Evolutionary conservation across 177 flowering plant genomes (phyloP).

Genomic region (Tripterygium wilfordii): DNA sequence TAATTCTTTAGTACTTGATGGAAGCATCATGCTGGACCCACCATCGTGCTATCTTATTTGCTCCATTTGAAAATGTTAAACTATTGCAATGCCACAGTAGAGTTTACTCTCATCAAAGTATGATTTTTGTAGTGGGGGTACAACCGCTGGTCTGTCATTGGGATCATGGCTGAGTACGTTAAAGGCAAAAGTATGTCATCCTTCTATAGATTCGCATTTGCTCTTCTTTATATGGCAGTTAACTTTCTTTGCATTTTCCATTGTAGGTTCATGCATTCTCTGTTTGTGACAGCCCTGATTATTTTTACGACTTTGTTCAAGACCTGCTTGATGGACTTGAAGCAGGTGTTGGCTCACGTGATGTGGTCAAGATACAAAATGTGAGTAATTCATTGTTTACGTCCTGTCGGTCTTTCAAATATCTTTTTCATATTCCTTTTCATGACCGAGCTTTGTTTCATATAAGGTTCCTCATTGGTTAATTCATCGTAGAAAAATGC

Average conservation of each 20-base stretch:
- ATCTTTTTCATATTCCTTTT: no score
- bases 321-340: slow-evolving; percentile 79
- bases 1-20: no score
- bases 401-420: no score
- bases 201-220: slow-evolving; percentile 1
- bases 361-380: slow-evolving; percentile 63
- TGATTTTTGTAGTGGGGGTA: slow-evolving; percentile 61
- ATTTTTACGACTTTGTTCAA: slow-evolving; percentile 77
- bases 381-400: slow-evolving; percentile 15
- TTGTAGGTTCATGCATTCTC: slow-evolving; percentile 79
- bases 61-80: no score
- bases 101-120: no score
- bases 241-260: not conserved
- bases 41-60: no score
- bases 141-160: slow-evolving; percentile 81
- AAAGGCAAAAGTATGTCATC: slow-evolving; percentile 65
- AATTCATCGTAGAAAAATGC: not conserved
- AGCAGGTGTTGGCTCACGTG: slow-evolving; percentile 64
- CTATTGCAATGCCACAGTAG: no score
- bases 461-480: not conserved
- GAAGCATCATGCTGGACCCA: no score
- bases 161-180: slow-evolving; percentile 69
- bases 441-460: no score
- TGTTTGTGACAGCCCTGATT: slow-evolving; percentile 90
- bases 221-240: not conserved